Evolutionary conservation across 1,139 yeast genomes (phyloP).

Genomic region (Protomyces lactucae-debilis): DNA sequence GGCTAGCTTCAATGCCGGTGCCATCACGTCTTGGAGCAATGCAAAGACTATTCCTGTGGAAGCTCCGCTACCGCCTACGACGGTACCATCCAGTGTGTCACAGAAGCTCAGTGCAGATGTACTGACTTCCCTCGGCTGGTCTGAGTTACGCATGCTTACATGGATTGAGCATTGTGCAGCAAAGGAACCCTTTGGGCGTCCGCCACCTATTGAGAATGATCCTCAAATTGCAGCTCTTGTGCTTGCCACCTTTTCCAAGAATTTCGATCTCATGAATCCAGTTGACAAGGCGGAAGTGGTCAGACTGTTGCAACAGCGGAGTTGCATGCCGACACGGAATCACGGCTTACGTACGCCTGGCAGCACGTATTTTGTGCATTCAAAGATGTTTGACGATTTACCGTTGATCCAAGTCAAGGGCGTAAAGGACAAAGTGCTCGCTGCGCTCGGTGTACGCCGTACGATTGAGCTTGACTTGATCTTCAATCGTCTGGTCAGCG

Average conservation of each 20-base stretch:
- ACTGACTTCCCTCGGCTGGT: conserved; percentile 36
- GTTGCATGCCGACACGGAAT: conserved; percentile 42
- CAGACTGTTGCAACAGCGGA: conserved; percentile 33
- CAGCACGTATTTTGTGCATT: conserved; percentile 39
- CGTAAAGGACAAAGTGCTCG: conserved; percentile 37
- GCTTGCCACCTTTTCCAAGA: conserved; percentile 35
- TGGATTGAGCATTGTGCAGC: conserved; percentile 38
- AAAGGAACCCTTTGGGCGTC: neutral
- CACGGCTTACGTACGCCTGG: conserved; percentile 41
- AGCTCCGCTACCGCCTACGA: conserved; percentile 39
- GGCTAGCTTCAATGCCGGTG: conserved; percentile 34
- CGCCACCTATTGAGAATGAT: conserved; percentile 32
- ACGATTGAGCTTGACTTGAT: conserved; percentile 44
- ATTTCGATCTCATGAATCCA: conserved; percentile 35
- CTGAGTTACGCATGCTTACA: conserved; percentile 34
- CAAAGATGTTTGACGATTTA: conserved; percentile 42
- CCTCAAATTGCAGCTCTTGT: conserved; percentile 37
- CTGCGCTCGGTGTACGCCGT: conserved; percentile 41
- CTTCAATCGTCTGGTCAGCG: conserved; percentile 38
- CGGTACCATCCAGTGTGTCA: conserved; percentile 37
- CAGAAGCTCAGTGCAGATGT: conserved; percentile 33
- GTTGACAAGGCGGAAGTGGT: conserved; percentile 30
- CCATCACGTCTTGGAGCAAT: conserved; percentile 33
- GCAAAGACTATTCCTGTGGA: conserved; percentile 35
- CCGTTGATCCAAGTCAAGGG: conserved; percentile 39